A percentile compares a stretch with the other conserved stretches of the same genome.
Conservation (phyloP, 202 grass and related monocot genomes). For the Bolboschoenoplectus hybrid region DNA sequence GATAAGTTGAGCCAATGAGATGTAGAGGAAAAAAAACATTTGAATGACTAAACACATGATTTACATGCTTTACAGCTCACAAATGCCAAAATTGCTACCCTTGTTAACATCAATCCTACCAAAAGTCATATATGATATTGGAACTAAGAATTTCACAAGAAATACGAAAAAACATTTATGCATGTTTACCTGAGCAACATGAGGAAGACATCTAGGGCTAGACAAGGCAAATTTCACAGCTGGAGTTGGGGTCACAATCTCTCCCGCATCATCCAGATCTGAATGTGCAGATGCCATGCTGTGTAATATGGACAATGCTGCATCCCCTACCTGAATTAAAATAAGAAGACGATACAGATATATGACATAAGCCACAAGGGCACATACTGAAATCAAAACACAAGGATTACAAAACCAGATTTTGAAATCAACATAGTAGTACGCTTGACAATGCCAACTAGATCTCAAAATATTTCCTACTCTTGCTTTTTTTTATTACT, state of each 20-base stretch:
- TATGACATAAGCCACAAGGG: neutral
- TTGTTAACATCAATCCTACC: constrained; percentile 18
- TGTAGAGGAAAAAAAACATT: constrained; percentile 3
- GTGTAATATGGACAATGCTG: constrained; percentile 87
- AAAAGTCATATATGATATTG: constrained; percentile 7
- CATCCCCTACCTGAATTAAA: constrained; percentile 73
- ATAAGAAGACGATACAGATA: constrained; percentile 32
- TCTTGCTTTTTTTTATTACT: neutral
- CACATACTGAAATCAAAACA: neutral
- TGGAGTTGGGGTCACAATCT: constrained; percentile 98
- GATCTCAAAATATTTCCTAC: neutral
- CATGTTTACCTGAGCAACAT: constrained; percentile 81
- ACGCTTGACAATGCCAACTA: neutral
- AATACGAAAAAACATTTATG: constrained; percentile 39
- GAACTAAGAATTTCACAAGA: constrained; percentile 19
- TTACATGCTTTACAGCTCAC: neutral
- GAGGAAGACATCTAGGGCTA: constrained; percentile 95
- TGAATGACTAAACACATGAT: neutral
- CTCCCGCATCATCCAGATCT: constrained; percentile 98
- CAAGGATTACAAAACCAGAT: neutral
- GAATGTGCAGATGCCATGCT: constrained; percentile 95
- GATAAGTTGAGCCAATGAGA: neutral
- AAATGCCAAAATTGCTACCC: neutral
- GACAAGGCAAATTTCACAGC: constrained; percentile 92
- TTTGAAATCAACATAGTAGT: neutral